Base-by-base conservation (phyloP, 257 asterid genomes). In the Lantana camara region DNA sequence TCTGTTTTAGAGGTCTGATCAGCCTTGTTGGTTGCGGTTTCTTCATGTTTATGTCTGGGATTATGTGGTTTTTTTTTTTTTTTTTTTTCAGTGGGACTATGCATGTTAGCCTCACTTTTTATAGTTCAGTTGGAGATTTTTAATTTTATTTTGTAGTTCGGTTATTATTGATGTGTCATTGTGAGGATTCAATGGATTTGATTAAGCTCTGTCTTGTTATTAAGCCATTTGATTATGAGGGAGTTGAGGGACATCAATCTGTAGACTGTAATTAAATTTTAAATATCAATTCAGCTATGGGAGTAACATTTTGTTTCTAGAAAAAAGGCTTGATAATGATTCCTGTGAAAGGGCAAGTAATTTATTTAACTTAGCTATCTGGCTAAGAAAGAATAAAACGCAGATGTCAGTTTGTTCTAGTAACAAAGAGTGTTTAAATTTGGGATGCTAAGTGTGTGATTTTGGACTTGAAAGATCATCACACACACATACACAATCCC, bases 191-290 rank as follows among this genome's bases (percentile, higher is more conserved):
- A 37, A 9, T 48, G 50, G 13, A 27, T 35, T 52, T 52, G 24
- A 14, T 57, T 9, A 22, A 44, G 32, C 16, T 49, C 22, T 30
- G 8, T 17, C 17, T 56, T 24, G 17, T 35, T 16, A 34, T 1
- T 23, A 23, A 54, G n/a, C 50, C 19, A 49, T 48, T 57, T 73
- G 53, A 27, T 57, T 38, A 64, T 65, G 51, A 8, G 64, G 49
- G n/a, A n/a, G n/a, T n/a, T n/a, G n/a, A n/a, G n/a, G n/a, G n/a
- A n/a, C n/a, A n/a, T n/a, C n/a, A n/a, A n/a, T n/a, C 27, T 17
- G 14, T 14, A 32, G 9, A 34, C 4, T 64, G 12, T 50, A 37
- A 11, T 37, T 60, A 10, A 14, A 17, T 64, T 69, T 67, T 22
- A 51, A 27, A 16, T 21, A 1, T 21, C 46, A 44, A 56, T 49